Base-by-base conservation (phyloP, 306 rosid genomes). In the Calophaca sinica region DNA sequence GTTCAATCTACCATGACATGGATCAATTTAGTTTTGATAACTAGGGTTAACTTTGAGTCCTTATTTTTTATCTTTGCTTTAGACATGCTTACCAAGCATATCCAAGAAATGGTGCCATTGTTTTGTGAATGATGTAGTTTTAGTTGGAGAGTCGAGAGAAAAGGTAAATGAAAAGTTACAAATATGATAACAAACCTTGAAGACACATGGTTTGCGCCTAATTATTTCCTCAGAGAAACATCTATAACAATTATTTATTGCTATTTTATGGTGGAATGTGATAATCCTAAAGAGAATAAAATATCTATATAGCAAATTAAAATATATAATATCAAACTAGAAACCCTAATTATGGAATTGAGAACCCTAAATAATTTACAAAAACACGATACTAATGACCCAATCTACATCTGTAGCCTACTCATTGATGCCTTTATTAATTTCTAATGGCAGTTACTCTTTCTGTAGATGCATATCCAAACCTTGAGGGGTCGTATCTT, bases 401-500 rank as follows among this genome's bases (percentile, higher is more conserved):
- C 57, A 31, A 29, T 67, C 42, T 12, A 45, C 42, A 67, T 29
- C 42, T 46, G 29, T 60, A 42, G 35, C 73, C 26, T 38, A 58
- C 59, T 28, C 10, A 80, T 53, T 29, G 73, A 39, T 38, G 11
- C 20, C 66, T 50, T 29, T 53, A 9, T 81, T 76, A 39, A 14
- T 57, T 65, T 68, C 55, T 48, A 73, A 41, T 44, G 64, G 67
- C 71, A 14, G 52, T 44, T 81, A 45, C 57, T 57, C 74, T 77
- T 81, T 70, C 31, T 80, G 76, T 77, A 92, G 99, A 70, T 82
- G 79, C 99, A 92, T 63, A 90, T 94, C 76, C 96, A 92, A 81
- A 94, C 96, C 48, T 46, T 82, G 69, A 86, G 99, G 80, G 97
- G 99, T 64, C 96, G 96, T 74, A 86, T 94, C 70, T 80, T 94